Evolutionary conservation across 768 basidiomycete species (phyloP).

Genomic region (Saitozyma sp.): DNA sequence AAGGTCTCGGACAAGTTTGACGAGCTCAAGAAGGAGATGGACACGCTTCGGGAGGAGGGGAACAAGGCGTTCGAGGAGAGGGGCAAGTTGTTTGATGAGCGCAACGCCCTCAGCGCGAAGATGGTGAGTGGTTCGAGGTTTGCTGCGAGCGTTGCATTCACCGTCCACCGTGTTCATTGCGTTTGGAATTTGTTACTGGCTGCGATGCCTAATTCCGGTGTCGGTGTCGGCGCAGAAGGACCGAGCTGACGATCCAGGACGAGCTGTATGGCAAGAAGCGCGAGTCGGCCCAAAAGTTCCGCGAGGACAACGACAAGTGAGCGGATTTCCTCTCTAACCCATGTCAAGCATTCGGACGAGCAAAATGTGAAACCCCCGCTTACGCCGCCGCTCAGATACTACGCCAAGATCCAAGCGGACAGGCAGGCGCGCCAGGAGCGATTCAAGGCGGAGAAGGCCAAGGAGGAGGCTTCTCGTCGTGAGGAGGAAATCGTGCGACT

Average conservation of each 20-base stretch:
- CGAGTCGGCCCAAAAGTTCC: conserved; percentile 67
- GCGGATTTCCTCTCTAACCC: conserved; percentile 8
- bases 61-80: conserved; percentile 81
- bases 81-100: conserved; percentile 80
- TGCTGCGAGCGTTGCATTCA: no score
- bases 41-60: conserved; percentile 77
- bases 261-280: conserved; percentile 73
- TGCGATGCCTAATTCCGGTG: no score
- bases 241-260: conserved; percentile 58
- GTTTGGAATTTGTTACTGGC: no score
- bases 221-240: neutral
- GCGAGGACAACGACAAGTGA: conserved; percentile 79
- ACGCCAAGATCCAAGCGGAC: conserved; percentile 52
- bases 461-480: conserved; percentile 71
- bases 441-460: conserved; percentile 74
- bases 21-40: conserved; percentile 77
- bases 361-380: neutral
- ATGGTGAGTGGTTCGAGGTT: conserved; percentile 34
- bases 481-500: conserved; percentile 74
- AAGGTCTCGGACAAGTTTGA: conserved; percentile 79
- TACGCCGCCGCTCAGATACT: conserved; percentile 29
- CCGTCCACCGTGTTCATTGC: no score
- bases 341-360: no score
- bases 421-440: conserved; percentile 80
- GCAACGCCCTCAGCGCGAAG: conserved; percentile 66